These are phyloP conservation scores for Flaveria floridana DNA, from an alignment of 140 eudicot genomes.

Conservation along the genomic window DNA sequence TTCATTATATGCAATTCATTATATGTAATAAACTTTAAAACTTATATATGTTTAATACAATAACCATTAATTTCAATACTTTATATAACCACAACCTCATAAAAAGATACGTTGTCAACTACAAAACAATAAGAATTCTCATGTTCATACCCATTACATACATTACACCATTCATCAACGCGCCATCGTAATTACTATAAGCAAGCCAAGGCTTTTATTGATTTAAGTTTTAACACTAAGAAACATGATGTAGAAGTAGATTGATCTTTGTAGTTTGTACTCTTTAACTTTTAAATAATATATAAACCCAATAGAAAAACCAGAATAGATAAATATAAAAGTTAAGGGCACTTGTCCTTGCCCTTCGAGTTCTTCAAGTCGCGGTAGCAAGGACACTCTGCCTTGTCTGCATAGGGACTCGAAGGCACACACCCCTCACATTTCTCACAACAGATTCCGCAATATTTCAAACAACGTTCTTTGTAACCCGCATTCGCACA, in stretches of 20 bases:
- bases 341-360: constrained; percentile 55
- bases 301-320: background rate
- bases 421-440: constrained; percentile 58
- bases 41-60: too few species aligned
- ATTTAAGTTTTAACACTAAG: background rate
- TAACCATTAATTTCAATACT: background rate
- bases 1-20: background rate
- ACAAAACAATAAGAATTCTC: background rate
- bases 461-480: constrained; percentile 31
- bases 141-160: background rate
- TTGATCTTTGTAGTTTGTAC: background rate
- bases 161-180: too few species aligned
- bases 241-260: background rate
- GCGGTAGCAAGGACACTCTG: constrained; percentile 65
- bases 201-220: background rate
- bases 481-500: constrained; percentile 34
- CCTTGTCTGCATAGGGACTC: constrained; percentile 52
- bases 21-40: background rate
- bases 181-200: too few species aligned
- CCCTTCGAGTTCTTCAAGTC: constrained; percentile 59
- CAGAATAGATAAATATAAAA: background rate
- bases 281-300: background rate
- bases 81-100: background rate
- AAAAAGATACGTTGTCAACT: background rate
- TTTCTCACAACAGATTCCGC: constrained; percentile 39